Evolutionary conservation across 108 stramenopile genomes (phyloP), one percentile per base, ranked within the genome.

Genomic region (Skeletonema menzelii): DNA sequence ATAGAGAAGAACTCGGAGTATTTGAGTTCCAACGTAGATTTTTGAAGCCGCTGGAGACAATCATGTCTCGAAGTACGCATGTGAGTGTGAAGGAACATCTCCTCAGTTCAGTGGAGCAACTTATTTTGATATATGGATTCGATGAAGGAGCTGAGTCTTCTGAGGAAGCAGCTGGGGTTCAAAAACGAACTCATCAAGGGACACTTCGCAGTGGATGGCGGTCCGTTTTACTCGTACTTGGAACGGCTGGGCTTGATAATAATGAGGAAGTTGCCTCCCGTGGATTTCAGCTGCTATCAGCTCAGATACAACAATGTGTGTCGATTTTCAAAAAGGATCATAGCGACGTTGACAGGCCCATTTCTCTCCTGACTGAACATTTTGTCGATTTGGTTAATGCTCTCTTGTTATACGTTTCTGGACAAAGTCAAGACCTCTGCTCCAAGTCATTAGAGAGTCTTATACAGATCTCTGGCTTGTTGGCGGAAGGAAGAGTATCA

Each of bases 11-110:
- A 73, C 83, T 97, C 14, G 87, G 87, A 32, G 90, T 85, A 27
- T 98, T 98, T 84, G 95, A 97, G 72, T 99, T 99, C 81, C 99
- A 99, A 77, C 74, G 92, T 27, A 84, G 91, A 27, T 99, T 99
- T 74, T 79, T 99, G 70, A 85, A 87, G 60, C 97, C 99, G 27
- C 95, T 98, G 59, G 97, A 97, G 69, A 82, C 79, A 35, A 93
- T 98, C 20, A 94, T 98, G 91, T 70, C 83, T 13, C 73, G 81
- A 38, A 85, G 87, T 56, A 67, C 83, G 38, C 84, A 86, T 55
- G 38, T 69, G 2, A 90, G 84, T 10, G 93, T 96, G 27, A 93
- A 97, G 59, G 99, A 98, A 64, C 92, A 98, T 56, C 81, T 99
- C 13, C 87, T 99, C 27, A 85, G 91, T 70, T 96, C 97, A 72